A percentile compares a stretch with the other conserved stretches of the same genome.
These are phyloP conservation scores for Dryadomyces quercivorus DNA, from an alignment of 2,329 filamentous ascomycete genomes.

Conservation along the genomic window DNA sequence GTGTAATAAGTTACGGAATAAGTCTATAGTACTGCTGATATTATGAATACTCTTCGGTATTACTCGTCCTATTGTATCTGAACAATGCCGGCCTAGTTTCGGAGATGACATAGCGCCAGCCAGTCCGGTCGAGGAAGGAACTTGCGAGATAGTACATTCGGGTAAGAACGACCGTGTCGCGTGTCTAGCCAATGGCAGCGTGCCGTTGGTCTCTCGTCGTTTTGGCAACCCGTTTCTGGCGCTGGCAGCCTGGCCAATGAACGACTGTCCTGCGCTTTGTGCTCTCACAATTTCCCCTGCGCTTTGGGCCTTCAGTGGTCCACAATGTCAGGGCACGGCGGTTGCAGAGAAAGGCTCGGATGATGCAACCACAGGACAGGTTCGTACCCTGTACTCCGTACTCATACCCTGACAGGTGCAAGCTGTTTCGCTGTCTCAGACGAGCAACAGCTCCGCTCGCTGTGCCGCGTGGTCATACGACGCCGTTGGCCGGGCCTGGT, in stretches of 20 bases:
- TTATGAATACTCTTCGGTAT: not conserved
- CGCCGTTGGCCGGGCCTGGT: too few species aligned
- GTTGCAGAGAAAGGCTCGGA: too few species aligned
- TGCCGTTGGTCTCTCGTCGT: not conserved
- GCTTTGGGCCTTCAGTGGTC: too few species aligned
- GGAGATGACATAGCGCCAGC: conserved; percentile 10
- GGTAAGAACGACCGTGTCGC: conserved; percentile 7
- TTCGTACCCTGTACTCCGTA: too few species aligned
- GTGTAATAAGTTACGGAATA: too few species aligned
- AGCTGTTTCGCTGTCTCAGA: too few species aligned
- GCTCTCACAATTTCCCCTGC: not conserved
- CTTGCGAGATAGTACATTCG: not conserved
- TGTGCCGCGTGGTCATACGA: too few species aligned
- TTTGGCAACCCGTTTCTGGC: not conserved
- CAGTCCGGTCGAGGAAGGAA: conserved; percentile 1
- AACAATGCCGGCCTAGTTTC: conserved; percentile 4
- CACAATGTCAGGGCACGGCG: too few species aligned
- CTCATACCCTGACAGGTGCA: too few species aligned
- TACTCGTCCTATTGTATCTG: not conserved
- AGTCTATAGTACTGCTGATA: too few species aligned
- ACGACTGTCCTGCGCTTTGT: not conserved
- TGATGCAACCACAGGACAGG: too few species aligned
- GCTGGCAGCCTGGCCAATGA: not conserved
- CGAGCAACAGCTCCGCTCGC: too few species aligned
- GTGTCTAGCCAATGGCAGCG: conserved; percentile 13